Percentiles rank a stretch among this genome's conserved stretches.
Evolutionary conservation across 345 rosid species (phyloP).

Genomic region (Cardiospermum halicacabum): DNA sequence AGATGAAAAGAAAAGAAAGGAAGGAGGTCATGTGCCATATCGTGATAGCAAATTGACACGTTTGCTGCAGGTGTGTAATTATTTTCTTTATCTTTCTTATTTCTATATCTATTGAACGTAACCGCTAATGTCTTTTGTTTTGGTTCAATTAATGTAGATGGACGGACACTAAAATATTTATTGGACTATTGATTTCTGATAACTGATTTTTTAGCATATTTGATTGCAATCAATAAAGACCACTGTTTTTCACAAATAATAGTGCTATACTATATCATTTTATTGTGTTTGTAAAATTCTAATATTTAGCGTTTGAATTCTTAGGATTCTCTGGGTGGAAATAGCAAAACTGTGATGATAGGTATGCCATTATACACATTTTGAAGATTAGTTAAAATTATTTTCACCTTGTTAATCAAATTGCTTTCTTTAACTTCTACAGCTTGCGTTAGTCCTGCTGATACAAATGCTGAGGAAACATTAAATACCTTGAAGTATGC

Average conservation of each 20-base stretch:
- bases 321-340: conserved; percentile 97
- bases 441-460: conserved; percentile 99
- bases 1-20: conserved; percentile 89
- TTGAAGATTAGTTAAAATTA: not conserved
- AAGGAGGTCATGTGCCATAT: conserved; percentile 95
- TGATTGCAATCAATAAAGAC: too few relatives aligned
- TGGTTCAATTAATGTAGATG: not conserved
- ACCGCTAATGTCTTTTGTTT: conserved; percentile 7
- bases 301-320: conserved; percentile 15
- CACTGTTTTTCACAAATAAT: too few relatives aligned
- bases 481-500: conserved; percentile 92
- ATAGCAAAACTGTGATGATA: conserved; percentile 98
- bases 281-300: not conserved
- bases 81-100: not conserved
- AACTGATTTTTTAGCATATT: not conserved
- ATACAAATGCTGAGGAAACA: conserved; percentile 96
- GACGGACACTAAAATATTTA: too few relatives aligned
- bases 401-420: not conserved
- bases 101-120: not conserved
- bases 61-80: conserved; percentile 61
- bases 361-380: conserved; percentile 43
- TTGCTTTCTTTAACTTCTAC: conserved; percentile 18
- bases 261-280: not conserved
- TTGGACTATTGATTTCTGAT: too few relatives aligned
- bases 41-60: conserved; percentile 99